Base-by-base conservation (phyloP, 2,329 filamentous ascomycete genomes). In the Didymella pomorum region DNA sequence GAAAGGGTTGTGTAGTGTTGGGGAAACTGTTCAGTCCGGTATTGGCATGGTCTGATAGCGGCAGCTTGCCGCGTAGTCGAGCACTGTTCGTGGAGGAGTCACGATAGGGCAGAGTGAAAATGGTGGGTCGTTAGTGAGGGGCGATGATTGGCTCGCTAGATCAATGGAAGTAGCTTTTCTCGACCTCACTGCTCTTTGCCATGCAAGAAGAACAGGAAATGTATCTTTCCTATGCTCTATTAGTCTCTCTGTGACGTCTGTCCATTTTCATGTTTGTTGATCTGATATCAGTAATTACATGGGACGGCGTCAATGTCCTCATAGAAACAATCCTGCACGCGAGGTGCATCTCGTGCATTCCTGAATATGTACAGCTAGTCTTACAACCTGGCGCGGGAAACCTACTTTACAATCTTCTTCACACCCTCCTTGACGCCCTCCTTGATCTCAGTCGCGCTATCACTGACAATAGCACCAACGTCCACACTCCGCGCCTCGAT, bases 361-460 rank as follows among this genome's bases (percentile, higher is more conserved):
- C 23, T 25, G 23, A 25, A n/a, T 35, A 35, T 35, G 7, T 35
- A 35, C 31, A 35, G 8, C 4, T 35, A 35, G 12, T 28, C 20
- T 6, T 33, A 18, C 39, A 33, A 31, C 25, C n/a, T 16, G 20
- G 12, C 16, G 12, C 16, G 5, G 2, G 6, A 2, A 6, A 8
- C 12, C 39, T 56, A 56, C 28, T 58, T 58, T 1, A 39, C 51
- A 16, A 58, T 63, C 74, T 43, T 76, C 76, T 44, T 35, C 4
- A 35, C 31, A 8, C 35, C 35, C 4, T 39, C 35, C n/a, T 39
- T 20, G 68, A 54, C 73, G 72, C 8, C 73, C 72, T 64, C 77
- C 76, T 35, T 79, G 69, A 61, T 72, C 76, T 59, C 71, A 71
- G 62, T 64, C 1, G 59, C 55, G 21, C 65, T 67, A 21, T 68